Evolutionary conservation across 2,329 filamentous ascomycete genomes (phyloP), one percentile per base, ranked within the genome.

Genomic region (Ceratocystis variospora): DNA sequence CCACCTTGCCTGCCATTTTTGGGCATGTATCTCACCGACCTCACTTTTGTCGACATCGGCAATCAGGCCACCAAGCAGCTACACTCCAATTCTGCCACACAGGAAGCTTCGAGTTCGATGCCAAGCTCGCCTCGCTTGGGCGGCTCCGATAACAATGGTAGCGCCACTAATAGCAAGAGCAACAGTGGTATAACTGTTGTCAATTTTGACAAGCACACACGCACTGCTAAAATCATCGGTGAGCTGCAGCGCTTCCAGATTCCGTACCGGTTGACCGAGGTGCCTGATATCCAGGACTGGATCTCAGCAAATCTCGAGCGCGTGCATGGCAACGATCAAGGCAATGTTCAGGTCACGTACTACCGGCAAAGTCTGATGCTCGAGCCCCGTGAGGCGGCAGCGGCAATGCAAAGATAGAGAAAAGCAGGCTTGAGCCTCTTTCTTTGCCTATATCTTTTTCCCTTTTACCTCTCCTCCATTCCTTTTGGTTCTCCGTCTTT

Each of bases 141-240:
- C 78, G 82, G 85, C 28, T 37, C 33, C 2, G 55, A 59, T 4
- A 59, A 37, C 55, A 10, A 5, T 2, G 17, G 31, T 31, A 59
- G 55, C 15, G 55, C 25, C 6, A 37, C 55, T 31, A 59, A 59
- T n/a, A 33, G 55, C 55, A 59, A 59, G 55, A 81, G 84, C 44
- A 81, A 86, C 15, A 81, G 83, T 17, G 83, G 85, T 31, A 81
- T 90, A 71, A 85, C 86, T 0, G 89, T 97, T 41, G 90, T 99
- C 80, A 99, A 99, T 77, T 97, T 96, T 72, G 93, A 97, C 79
- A 97, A 97, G 77, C 91, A 97, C 74, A 88, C 86, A 71, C 90
- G 91, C 71, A 97, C 92, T 2, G 92, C 93, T 59, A 94, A 92
- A 76, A 95, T 97, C 73, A 96, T 99, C 71, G 89, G 90, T 69